Base-by-base conservation (phyloP, 2,329 filamentous ascomycete species). In the Neonectria magnoliae region DNA sequence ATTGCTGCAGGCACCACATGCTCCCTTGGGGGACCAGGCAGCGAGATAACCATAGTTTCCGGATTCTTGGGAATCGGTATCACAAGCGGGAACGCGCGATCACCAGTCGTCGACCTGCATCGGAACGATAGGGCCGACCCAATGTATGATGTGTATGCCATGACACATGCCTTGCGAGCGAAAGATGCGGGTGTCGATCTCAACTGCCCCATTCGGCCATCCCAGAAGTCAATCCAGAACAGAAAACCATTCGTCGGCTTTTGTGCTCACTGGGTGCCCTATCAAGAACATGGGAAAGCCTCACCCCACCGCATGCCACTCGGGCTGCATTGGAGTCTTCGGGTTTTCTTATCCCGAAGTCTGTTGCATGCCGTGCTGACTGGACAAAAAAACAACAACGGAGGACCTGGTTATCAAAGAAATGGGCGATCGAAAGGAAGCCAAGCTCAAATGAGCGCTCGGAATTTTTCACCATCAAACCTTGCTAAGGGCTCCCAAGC, bases 41-140 rank as follows among this genome's bases (percentile, higher is more conserved):
- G 42, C 56, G 36, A 61, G 45, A 69, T 69, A 62, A 47, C 56
- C 55, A 64, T 63, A 29, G 54, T 60, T 70, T 67, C 70, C 60
- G 51, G 47, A 45, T 61, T 47, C 64, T 68, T 71, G 69, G 69
- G 69, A 58, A 70, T 62, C 50, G 54, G 52, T 53, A 62, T 55
- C 48, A 62, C 57, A 62, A 53, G 68, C 57, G 60, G 64, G 63
- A 62, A 44, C 55, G 31, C 53, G 65, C 66, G 51, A 60, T 57
- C 57, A 45, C 42, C 48, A 58, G 36, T 13, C 36, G 36, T 14
- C 36, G 60, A 57, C 57, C 68, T 69, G 64, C 60, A 59, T 57
- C 48, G 62, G 41, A 61, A 55, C 56, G 50, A 44, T 68, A 60
- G 50, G 60, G 62, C 62, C 60, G 60, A 68, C 42, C 58, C 60